Base-by-base conservation (phyloP, 2,329 filamentous ascomycete genomes). In the Teratosphaeria zuluensis region DNA sequence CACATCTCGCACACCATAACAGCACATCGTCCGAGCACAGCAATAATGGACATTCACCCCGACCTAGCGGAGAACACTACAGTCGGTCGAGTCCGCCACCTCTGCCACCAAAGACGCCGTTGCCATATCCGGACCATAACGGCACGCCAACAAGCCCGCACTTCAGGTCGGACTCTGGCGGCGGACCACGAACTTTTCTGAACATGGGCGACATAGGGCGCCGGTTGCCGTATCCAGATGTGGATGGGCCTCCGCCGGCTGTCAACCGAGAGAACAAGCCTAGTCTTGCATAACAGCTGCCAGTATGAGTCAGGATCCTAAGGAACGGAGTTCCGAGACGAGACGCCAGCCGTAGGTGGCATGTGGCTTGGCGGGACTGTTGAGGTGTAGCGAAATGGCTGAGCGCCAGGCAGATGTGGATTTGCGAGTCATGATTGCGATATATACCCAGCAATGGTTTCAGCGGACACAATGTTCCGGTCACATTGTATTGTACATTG, bases 181-280 rank as follows among this genome's bases (percentile, higher is more conserved):
- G 53, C 28, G 61, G 59, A 9, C 66, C 69, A 8, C 58, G 63
- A 55, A 70, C 69, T 1, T 71, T 70, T 38, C 68, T 66, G 65
- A 66, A 72, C 35, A 69, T 71, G 66, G 68, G 67, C 8, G 66
- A 66, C 14, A 54, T 70, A 33, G 67, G 69, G 14, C 60, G 65
- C 35, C 56, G 63, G 19, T 80, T 89, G 35, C 91, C 91, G 0
- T 96, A 96, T 71, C 92, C 92, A 0, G 75, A 89, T 54, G 86
- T 85, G 53, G 88, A 95, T 67, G 88, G 87, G 30, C 86, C 88
- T 31, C 92, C 92, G 19, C 92, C 92, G 2, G 79, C 83, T 6
- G 90, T 95, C 7, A 95, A 95, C 68, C 88, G 90, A 81, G 85
- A 88, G 52, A 84, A 86, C 65, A 96, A 96, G 73, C 92, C 92